phyloP scores from a whole-genome alignment of 2,329 filamentous ascomycete species.

The Neonectria hederae region DNA sequence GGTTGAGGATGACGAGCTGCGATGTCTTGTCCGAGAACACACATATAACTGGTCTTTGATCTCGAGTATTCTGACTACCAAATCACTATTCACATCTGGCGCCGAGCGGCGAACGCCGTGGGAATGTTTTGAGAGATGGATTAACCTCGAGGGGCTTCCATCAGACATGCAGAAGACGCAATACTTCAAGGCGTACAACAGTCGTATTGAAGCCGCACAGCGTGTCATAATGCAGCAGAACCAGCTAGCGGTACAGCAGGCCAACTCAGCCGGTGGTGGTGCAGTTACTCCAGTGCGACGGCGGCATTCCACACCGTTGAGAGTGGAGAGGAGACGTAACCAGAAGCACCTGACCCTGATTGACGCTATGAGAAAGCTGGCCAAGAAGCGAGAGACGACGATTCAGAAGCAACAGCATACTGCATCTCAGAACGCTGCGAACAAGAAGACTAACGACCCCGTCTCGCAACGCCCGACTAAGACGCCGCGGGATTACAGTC shows the following conservation, averaged over 20 bases:
- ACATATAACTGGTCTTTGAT: constrained; percentile 99
- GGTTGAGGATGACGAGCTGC: constrained; percentile 89
- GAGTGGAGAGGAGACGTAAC: constrained; percentile 87
- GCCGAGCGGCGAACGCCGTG: constrained; percentile 92
- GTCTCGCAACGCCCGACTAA: constrained; percentile 65
- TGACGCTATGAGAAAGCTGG: constrained; percentile 93
- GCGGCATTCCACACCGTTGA: constrained; percentile 79
- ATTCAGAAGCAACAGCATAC: constrained; percentile 92
- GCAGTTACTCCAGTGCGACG: constrained; percentile 60
- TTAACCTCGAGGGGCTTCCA: constrained; percentile 88
- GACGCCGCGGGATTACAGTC: constrained; percentile 90
- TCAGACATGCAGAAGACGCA: constrained; percentile 94
- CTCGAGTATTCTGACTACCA: constrained; percentile 78
- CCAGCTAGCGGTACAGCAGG: constrained; percentile 61
- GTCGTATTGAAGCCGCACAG: constrained; percentile 68
- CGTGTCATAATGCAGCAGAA: constrained; percentile 63
- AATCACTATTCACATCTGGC: constrained; percentile 82
- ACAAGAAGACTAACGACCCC: constrained; percentile 81
- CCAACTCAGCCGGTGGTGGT: constrained; percentile 50
- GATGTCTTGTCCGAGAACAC: constrained; percentile 86
- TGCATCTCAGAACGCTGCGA: constrained; percentile 76
- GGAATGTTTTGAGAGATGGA: constrained; percentile 99
- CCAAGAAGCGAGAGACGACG: constrained; percentile 89
- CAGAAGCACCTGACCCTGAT: constrained; percentile 89
- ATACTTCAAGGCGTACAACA: constrained; percentile 83